Conservation (phyloP, 352 stramenopile genomes). For the Plasmopara halstedii region DNA sequence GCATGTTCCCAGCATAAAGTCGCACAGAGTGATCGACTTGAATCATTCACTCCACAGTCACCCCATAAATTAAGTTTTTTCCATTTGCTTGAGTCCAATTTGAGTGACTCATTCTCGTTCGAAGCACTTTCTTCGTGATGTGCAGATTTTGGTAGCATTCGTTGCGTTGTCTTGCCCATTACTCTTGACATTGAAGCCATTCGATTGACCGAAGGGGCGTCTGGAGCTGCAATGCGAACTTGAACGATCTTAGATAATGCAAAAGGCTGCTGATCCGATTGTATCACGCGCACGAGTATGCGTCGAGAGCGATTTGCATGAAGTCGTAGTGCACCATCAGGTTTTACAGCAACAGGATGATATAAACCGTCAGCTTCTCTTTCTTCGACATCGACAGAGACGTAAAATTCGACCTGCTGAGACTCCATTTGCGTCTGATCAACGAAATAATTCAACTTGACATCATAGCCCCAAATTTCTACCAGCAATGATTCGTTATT, state of each 20-base stretch:
- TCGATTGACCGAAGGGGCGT: constrained; percentile 20
- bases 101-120: constrained; percentile 5
- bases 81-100: constrained; percentile 19
- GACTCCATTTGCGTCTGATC: constrained; percentile 1
- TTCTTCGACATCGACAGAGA: constrained; percentile 73
- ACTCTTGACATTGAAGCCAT: constrained; percentile 25
- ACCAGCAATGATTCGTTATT: constrained; percentile 38
- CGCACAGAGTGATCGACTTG: constrained; percentile 43
- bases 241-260: constrained; percentile 31
- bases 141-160: constrained; percentile 28
- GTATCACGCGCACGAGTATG: constrained; percentile 51
- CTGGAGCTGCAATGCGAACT: constrained; percentile 33
- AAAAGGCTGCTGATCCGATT: constrained; percentile 58
- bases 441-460: constrained; percentile 3
- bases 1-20: constrained; percentile 51
- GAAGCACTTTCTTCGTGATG: constrained; percentile 5
- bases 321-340: constrained; percentile 54
- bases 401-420: constrained; percentile 43
- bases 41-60: constrained; percentile 21
- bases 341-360: constrained; percentile 55
- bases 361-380: constrained; percentile 58
- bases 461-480: constrained; percentile 51
- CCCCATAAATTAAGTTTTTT: constrained; percentile 29
- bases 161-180: constrained; percentile 34
- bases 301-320: constrained; percentile 50